Base-by-base conservation (phyloP, 1,139 yeast genomes). In the Zygosaccharomyces pseudobailii region DNA sequence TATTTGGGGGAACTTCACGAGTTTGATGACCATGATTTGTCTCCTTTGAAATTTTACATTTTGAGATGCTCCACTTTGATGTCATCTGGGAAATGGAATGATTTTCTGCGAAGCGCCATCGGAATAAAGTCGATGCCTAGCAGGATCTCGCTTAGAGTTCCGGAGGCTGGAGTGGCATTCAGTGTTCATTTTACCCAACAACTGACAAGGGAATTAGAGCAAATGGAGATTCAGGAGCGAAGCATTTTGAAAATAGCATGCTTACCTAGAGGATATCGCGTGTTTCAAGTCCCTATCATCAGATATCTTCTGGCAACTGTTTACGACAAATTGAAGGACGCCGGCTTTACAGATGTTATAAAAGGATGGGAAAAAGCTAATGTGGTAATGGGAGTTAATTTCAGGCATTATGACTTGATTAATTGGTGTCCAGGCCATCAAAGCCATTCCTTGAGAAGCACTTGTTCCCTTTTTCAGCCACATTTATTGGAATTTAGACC, bases 361-460 rank as follows among this genome's bases (percentile, higher is more conserved):
- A 40, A 53, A 7, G 36, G 45, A 10, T 57, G 65, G 55, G 62
- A 50, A 45, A 54, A 42, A 2, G 46, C 56, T 4, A 58, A 61
- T 10, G 51, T 55, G 3, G 59, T 64, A 64, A 72, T 56, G 60
- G 87, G 86, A 50, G 75, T 73, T 62, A 84, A 76, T 57, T 79
- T 85, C 73, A 78, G 80, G 51, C 71, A 78, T 42, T 87, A 83
- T 60, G 96, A 87, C 62, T 69, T 89, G 31, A 58, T 87, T 9
- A 94, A 87, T 56, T 88, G 96, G 96, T 67, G 82, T 7, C 65
- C 73, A 41, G 82, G 80, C 36, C 73, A 75, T 28, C 49, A 47
- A 34, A 41, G 45, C 13, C 51, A 49, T 31, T 36, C 50, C 13
- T 35, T 54, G 7, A 35, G 39, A n/a, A 54, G 53, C 9, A 43